Percentiles rank a stretch among this genome's conserved stretches.
These are phyloP conservation scores for Malassezia equina DNA, from an alignment of 1,284 basidiomycete genomes.

Conservation along the genomic window DNA sequence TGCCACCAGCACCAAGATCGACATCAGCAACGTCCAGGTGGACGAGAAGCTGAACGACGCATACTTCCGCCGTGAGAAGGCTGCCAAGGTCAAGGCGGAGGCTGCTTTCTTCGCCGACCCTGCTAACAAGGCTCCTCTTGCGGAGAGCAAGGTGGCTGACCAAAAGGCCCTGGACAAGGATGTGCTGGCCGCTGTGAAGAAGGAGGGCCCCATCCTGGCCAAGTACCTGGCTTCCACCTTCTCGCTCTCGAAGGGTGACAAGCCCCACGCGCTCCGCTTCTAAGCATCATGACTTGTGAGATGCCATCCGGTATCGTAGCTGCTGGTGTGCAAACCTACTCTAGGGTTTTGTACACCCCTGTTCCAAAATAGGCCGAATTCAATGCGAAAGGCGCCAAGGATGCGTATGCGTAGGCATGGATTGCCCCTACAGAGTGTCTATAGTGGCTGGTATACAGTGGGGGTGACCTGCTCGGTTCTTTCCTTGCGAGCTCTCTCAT, in stretches of 20 bases:
- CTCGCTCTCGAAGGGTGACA: constrained; percentile 86
- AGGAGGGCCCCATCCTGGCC: constrained; percentile 70
- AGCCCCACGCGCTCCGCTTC: constrained; percentile 76
- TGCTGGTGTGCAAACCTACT: not conserved
- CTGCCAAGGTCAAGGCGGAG: constrained; percentile 76
- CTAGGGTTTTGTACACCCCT: not conserved
- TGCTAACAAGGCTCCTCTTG: constrained; percentile 79
- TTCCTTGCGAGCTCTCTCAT: constrained; percentile 18
- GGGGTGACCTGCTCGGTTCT: not conserved
- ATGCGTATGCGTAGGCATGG: not conserved
- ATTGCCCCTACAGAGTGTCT: not conserved
- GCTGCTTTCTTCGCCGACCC: constrained; percentile 93
- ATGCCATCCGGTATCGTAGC: not conserved
- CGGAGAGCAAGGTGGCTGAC: constrained; percentile 77
- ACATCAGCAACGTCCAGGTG: constrained; percentile 62
- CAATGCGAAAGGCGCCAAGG: not conserved
- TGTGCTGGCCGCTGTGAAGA: constrained; percentile 76
- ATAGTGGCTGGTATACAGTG: not conserved
- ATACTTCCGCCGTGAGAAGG: constrained; percentile 60
- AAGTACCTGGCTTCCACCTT: constrained; percentile 91
- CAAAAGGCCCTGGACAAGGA: constrained; percentile 83
- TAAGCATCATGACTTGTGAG: constrained; percentile 50
- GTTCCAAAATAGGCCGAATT: constrained; percentile 19
- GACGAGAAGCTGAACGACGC: constrained; percentile 79
- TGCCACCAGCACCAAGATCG: constrained; percentile 91